These are phyloP conservation scores for Penicillium silybi DNA, from an alignment of 495 filamentous ascomycete species.

Conservation along the genomic window DNA sequence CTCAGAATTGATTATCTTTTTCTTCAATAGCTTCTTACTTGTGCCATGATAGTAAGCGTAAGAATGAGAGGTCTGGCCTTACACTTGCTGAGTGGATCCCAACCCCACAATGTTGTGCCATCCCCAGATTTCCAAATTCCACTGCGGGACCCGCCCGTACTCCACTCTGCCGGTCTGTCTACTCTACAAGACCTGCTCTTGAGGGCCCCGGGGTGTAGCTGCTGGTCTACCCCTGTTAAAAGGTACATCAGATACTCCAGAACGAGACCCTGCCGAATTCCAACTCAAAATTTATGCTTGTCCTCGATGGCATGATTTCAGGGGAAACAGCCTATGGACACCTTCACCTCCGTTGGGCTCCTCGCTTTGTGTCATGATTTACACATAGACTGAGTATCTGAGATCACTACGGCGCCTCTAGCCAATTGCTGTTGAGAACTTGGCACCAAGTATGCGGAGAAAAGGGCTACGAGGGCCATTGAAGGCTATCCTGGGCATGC, in stretches of 20 bases:
- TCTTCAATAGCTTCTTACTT: neutral
- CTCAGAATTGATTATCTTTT: neutral
- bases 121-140: constrained; percentile 4
- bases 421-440: constrained; percentile 2
- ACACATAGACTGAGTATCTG: neutral
- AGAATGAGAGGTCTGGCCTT: no score
- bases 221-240: no score
- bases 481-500: constrained; percentile 7
- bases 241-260: neutral
- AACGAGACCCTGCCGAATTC: neutral
- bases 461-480: neutral
- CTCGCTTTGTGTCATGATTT: constrained; percentile 6
- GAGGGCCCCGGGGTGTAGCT: no score
- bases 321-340: constrained; percentile 1
- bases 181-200: no score
- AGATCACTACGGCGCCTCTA: neutral
- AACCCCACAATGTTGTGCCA: neutral
- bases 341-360: neutral
- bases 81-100: neutral
- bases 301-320: constrained; percentile 3
- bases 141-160: neutral
- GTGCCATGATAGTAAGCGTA: neutral
- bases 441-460: constrained; percentile 4
- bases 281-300: constrained; percentile 11
- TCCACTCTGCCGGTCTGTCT: neutral